Evolutionary conservation across 164 flowering plant species (phyloP), one percentile per base, ranked within the genome.

Genomic region (Vitis rotundifolia): DNA sequence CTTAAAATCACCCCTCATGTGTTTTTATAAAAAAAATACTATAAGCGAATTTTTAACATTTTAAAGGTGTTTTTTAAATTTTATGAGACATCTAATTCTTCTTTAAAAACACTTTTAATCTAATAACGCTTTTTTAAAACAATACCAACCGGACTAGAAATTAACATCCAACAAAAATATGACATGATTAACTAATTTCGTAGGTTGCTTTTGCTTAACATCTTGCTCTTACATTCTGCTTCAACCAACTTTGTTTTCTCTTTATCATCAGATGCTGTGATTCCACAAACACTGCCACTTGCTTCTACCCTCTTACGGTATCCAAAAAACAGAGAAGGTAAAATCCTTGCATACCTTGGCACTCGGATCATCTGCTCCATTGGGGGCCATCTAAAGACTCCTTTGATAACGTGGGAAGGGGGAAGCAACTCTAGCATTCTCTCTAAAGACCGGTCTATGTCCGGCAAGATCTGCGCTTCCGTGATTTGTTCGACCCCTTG

Each of bases 341-440:
- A 14, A 55, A 9, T 67, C 47, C 11, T 58, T 11, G n/a, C 6
- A 37, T 59, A 49, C 54, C 18, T 49, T 49, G 49, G 48, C 14
- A 18, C 53, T 57, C 44, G 15, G 9, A 22, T 22, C 18, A 59
- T n/a, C 51, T 22, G 8, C 59, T 18, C 50, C 19, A 48, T 47
- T 50, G 11, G 8, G 6, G 7, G 44, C 44, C n/a, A 15, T 55
- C 68, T 76, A 81, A 64, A 76, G 28, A 71, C 82, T 81, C 71
- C 78, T 76, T 29, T 81, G 78, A 50, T 79, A 79, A 0, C 80
- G 81, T 0, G 72, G 60, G 19, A 66, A 65, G 22, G 72, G 55
- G 51, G 69, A 49, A 12, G 53, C 51, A 15, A 48, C 28, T 15
- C 63, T 56, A 49, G 68, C 68, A 37, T 53, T 37, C 15, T 74